phyloP scores from a whole-genome alignment of 768 basidiomycete genomes.

The Mrakia hoshinonis region DNA sequence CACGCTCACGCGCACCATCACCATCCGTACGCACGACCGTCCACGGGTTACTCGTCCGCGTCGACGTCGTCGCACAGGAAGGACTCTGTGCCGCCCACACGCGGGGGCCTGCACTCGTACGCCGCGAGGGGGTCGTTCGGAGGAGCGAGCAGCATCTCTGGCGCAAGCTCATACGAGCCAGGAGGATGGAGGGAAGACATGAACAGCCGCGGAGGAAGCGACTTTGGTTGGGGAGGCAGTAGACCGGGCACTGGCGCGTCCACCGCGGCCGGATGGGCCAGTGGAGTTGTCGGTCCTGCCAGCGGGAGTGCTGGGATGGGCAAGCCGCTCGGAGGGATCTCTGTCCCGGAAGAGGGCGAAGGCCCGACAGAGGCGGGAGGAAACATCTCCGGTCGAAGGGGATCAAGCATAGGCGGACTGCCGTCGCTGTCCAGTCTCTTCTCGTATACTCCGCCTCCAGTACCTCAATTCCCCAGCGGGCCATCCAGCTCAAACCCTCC shows the following conservation, averaged over 20 bases:
- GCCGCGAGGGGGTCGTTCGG: conserved; percentile 5
- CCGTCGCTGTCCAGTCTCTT: not conserved
- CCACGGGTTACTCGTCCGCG: not conserved
- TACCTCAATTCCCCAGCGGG: not conserved
- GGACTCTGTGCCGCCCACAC: not conserved
- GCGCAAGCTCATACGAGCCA: not conserved
- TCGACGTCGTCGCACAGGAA: conserved; percentile 3
- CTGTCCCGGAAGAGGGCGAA: not conserved
- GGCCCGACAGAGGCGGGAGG: not conserved
- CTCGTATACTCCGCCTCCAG: conserved; percentile 5
- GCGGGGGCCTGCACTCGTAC: not conserved
- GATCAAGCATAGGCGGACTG: not conserved
- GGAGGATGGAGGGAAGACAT: not conserved
- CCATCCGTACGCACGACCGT: conserved; percentile 5
- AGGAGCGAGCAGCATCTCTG: not conserved
- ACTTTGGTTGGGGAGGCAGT: conserved; percentile 4
- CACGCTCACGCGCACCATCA: not conserved
- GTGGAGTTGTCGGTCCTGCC: not conserved
- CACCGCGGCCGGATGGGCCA: not conserved
- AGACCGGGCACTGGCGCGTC: not conserved
- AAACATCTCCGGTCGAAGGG: too few relatives aligned
- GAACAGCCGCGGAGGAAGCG: conserved; percentile 6
- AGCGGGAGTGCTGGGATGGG: not conserved
- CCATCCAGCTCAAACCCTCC: not conserved
- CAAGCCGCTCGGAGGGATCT: not conserved